Evolutionary conservation across 176 grass and related monocot genomes (phyloP).

Genomic region (Avena insularis): DNA sequence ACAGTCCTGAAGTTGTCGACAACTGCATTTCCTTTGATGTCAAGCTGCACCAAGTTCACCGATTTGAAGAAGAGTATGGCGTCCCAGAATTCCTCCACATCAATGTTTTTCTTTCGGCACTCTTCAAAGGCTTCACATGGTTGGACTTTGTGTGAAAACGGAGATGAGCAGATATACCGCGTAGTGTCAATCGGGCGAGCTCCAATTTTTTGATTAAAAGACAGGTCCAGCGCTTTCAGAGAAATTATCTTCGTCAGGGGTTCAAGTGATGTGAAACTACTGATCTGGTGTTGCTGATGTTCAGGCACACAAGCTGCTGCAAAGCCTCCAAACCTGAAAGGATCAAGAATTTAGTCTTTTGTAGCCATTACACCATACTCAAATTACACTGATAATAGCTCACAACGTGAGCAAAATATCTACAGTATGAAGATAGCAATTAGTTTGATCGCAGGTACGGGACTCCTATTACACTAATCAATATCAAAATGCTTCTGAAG

Average conservation of each 20-base stretch:
- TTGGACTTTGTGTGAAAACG: constrained; percentile 67
- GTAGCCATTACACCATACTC: not conserved
- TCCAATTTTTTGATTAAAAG: constrained; percentile 73
- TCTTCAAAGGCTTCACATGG: constrained; percentile 54
- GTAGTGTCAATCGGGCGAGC: constrained; percentile 64
- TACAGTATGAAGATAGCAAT: not conserved
- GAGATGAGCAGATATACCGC: constrained; percentile 74
- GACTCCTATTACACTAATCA: not conserved
- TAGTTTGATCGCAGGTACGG: not conserved
- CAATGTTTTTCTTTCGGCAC: constrained; percentile 45
- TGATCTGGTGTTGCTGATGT: constrained; percentile 72
- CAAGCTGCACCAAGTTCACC: constrained; percentile 59
- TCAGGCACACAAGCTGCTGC: constrained; percentile 84
- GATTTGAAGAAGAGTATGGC: constrained; percentile 65
- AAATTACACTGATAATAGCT: constrained; percentile 7
- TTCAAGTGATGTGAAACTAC: constrained; percentile 78
- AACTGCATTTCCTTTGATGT: constrained; percentile 72
- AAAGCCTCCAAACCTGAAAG: constrained; percentile 84
- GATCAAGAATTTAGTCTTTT: constrained; percentile 23
- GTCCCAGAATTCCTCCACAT: constrained; percentile 67
- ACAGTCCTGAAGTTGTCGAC: constrained; percentile 50
- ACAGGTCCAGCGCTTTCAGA: constrained; percentile 78
- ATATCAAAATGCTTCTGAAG: not conserved
- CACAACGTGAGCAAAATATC: constrained; percentile 17
- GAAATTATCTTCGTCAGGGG: constrained; percentile 61